phyloP scores from a whole-genome alignment of 352 stramenopile species.

The Pythium brassicae region DNA sequence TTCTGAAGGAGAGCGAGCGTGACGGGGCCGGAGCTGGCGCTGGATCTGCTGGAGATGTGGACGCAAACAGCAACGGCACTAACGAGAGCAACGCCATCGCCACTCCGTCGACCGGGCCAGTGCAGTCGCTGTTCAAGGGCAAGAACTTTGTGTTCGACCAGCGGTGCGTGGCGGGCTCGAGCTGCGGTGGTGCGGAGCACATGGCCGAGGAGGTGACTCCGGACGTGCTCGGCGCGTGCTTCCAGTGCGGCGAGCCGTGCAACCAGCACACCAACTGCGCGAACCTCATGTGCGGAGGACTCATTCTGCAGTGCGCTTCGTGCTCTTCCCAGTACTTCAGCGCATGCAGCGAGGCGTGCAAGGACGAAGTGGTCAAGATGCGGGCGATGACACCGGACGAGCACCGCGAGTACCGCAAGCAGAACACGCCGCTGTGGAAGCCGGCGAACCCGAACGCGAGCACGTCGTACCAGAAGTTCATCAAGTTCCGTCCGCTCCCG shows the following conservation, averaged over 20 bases:
- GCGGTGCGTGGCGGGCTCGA: conserved; percentile 18
- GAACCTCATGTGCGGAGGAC: conserved; percentile 40
- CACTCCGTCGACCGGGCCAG: too few relatives aligned
- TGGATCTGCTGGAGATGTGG: too few relatives aligned
- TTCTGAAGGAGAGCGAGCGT: too few relatives aligned
- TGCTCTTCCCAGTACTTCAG: conserved; percentile 28
- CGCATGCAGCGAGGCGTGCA: conserved; percentile 37
- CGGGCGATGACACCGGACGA: conserved; percentile 36
- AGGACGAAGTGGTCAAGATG: conserved; percentile 55
- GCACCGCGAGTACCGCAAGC: conserved; percentile 54
- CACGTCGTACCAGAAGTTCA: background rate
- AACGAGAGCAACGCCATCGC: too few relatives aligned
- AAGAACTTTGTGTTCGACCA: conserved; percentile 34
- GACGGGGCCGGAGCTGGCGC: too few relatives aligned
- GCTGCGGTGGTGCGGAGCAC: background rate
- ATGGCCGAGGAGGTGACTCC: conserved; percentile 21
- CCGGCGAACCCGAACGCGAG: conserved; percentile 45
- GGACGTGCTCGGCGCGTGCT: conserved; percentile 34
- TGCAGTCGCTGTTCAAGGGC: conserved; percentile 9
- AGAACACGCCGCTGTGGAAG: conserved; percentile 47
- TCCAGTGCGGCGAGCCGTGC: conserved; percentile 32
- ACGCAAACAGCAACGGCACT: too few relatives aligned
- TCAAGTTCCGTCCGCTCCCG: background rate
- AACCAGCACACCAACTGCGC: conserved; percentile 40
- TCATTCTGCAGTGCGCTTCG: conserved; percentile 48